Percentiles rank a stretch among this genome's conserved stretches.
Conservation (phyloP, 2,329 filamentous ascomycete genomes). For the Coniochaeta sp. region DNA sequence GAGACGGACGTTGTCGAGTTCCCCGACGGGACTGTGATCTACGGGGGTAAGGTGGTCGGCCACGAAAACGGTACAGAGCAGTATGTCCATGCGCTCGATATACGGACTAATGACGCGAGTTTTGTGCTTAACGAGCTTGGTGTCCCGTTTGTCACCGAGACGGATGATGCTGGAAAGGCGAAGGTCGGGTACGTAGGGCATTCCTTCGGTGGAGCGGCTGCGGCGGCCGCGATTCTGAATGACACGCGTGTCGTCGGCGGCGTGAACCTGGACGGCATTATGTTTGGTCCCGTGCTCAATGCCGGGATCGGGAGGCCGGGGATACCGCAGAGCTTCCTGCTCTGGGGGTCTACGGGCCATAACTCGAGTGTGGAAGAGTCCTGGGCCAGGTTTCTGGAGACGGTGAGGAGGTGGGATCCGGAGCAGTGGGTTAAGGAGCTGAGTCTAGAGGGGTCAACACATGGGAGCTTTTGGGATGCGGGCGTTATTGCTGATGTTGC, state of each 20-base stretch:
- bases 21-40: slow-evolving; percentile 14
- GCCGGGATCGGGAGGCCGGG: slow-evolving; percentile 16
- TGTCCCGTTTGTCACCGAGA: not conserved
- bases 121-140: slow-evolving; percentile 20
- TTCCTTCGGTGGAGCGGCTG: slow-evolving; percentile 23
- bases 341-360: slow-evolving; percentile 19
- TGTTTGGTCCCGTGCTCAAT: slow-evolving; percentile 2
- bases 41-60: slow-evolving; percentile 31
- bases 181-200: slow-evolving; percentile 23
- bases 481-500: slow-evolving; percentile 16
- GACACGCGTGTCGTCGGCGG: too few species aligned
- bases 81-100: slow-evolving; percentile 11
- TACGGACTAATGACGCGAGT: slow-evolving; percentile 16
- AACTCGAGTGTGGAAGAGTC: slow-evolving; percentile 13
- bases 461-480: slow-evolving; percentile 23
- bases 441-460: slow-evolving; percentile 16
- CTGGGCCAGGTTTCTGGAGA: slow-evolving; percentile 19
- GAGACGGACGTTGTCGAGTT: too few species aligned
- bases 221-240: not conserved
- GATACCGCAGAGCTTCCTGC: slow-evolving; percentile 15
- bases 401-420: slow-evolving; percentile 10
- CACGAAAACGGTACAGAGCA: slow-evolving; percentile 24
- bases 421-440: slow-evolving; percentile 22
- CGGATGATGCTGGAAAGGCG: slow-evolving; percentile 1
- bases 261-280: too few species aligned